A percentile compares a stretch with the other conserved stretches of the same genome.
Conservation (phyloP, 352 stramenopile species). For the Pythium dissotocum region DNA sequence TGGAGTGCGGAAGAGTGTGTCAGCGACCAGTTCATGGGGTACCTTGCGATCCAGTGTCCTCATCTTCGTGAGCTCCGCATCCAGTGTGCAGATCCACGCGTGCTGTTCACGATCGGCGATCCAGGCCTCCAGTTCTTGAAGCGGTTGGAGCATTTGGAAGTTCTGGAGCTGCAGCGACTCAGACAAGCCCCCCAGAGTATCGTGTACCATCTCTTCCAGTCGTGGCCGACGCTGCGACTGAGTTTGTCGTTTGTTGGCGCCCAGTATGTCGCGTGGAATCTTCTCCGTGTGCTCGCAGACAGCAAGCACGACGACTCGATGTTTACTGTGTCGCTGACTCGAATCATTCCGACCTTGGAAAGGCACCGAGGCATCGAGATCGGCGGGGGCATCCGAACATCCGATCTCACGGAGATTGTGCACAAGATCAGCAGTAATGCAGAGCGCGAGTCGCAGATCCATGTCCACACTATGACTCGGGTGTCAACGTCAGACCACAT, state of each 20-base stretch:
- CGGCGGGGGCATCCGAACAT: neutral
- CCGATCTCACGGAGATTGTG: neutral
- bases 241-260: conserved; percentile 2
- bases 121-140: neutral
- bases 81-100: conserved; percentile 11
- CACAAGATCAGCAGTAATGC: neutral
- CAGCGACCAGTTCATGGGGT: neutral
- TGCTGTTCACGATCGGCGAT: conserved; percentile 5
- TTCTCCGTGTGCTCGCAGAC: conserved; percentile 1
- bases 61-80: conserved; percentile 13
- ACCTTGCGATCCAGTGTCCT: neutral
- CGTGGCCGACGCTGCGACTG: neutral
- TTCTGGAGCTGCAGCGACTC: conserved; percentile 14
- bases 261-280: conserved; percentile 4
- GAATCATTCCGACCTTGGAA: neutral
- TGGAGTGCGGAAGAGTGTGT: conserved; percentile 6
- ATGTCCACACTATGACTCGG: neutral
- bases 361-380: neutral
- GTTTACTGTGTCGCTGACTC: conserved; percentile 5
- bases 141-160: conserved; percentile 3
- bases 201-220: neutral
- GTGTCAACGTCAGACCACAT: neutral
- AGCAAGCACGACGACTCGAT: neutral
- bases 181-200: neutral
- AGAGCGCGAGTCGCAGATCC: neutral